phyloP scores from a whole-genome alignment of 768 basidiomycete genomes.

The Macrolepiota albuminosa region DNA sequence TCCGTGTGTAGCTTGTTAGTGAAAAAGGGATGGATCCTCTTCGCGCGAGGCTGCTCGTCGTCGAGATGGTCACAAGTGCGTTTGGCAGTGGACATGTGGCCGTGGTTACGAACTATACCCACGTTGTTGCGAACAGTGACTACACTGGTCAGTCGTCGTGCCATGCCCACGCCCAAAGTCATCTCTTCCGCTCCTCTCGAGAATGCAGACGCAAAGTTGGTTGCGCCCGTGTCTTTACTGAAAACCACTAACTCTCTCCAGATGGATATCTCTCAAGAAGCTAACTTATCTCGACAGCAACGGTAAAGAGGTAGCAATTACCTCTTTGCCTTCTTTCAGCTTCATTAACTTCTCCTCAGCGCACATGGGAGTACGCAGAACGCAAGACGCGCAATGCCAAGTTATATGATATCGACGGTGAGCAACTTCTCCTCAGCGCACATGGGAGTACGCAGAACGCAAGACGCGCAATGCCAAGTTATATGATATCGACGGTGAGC shows the following conservation, averaged over 20 bases:
- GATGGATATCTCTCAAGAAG: slow-evolving; percentile 84
- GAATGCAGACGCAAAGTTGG: slow-evolving; percentile 54
- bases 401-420: slow-evolving; percentile 74
- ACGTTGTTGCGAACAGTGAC: slow-evolving; percentile 8
- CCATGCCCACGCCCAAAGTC: slow-evolving; percentile 38
- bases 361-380: slow-evolving; percentile 88
- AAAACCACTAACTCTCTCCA: slow-evolving; percentile 21
- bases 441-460: slow-evolving; percentile 90
- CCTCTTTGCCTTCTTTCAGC: not conserved
- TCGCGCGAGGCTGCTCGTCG: not conserved
- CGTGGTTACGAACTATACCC: slow-evolving; percentile 6
- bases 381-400: slow-evolving; percentile 66
- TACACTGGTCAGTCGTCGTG: not conserved
- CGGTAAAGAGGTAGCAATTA: slow-evolving; percentile 56
- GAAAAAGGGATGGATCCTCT: slow-evolving; percentile 34
- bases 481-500: slow-evolving; percentile 74
- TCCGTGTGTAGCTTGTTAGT: slow-evolving; percentile 17
- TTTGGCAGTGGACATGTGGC: slow-evolving; percentile 10
- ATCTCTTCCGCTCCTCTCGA: slow-evolving; percentile 48
- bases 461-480: slow-evolving; percentile 73
- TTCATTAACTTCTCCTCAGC: slow-evolving; percentile 31
- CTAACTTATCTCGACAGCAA: slow-evolving; percentile 76
- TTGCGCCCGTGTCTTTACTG: not conserved
- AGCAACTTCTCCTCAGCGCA: slow-evolving; percentile 39
- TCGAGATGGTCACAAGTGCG: slow-evolving; percentile 12